Conservation (phyloP, 441 rosid genomes). For the Gossypium schwendimanii region DNA sequence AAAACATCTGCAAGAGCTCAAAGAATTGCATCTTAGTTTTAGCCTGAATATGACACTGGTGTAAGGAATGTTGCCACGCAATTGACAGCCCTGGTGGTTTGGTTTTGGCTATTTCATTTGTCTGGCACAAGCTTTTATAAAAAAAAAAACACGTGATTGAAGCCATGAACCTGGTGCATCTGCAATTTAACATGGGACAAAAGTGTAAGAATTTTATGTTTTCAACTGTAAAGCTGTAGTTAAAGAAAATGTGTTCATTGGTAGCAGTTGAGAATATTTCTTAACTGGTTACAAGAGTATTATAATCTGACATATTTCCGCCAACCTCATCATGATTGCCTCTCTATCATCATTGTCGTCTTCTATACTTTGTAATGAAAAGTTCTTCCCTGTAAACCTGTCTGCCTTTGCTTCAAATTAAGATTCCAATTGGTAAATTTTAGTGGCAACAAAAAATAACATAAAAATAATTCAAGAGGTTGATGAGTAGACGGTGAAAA, state of each 20-base stretch:
- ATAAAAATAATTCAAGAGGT: too few relatives aligned
- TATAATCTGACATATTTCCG: constrained; percentile 26
- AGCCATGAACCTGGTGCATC: not conserved
- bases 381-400: not conserved
- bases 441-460: too few relatives aligned
- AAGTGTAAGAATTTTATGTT: constrained; percentile 12
- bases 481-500: too few relatives aligned
- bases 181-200: constrained; percentile 2
- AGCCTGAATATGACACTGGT: constrained; percentile 4
- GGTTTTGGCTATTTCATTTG: constrained; percentile 4
- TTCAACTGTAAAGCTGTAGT: constrained; percentile 41
- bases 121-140: constrained; percentile 4
- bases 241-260: constrained; percentile 23
- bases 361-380: not conserved
- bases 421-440: not conserved
- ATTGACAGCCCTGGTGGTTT: not conserved
- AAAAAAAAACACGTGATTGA: not conserved
- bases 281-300: constrained; percentile 18
- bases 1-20: constrained; percentile 4
- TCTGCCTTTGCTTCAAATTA: not conserved
- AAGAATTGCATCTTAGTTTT: not conserved
- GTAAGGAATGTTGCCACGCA: constrained; percentile 9
- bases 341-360: not conserved
- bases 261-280: constrained; percentile 25
- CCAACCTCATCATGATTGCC: constrained; percentile 17